Evolutionary conservation across 228 moss, liverwort and hornwort species (phyloP).

Genomic region (Sphagnum fallax): DNA sequence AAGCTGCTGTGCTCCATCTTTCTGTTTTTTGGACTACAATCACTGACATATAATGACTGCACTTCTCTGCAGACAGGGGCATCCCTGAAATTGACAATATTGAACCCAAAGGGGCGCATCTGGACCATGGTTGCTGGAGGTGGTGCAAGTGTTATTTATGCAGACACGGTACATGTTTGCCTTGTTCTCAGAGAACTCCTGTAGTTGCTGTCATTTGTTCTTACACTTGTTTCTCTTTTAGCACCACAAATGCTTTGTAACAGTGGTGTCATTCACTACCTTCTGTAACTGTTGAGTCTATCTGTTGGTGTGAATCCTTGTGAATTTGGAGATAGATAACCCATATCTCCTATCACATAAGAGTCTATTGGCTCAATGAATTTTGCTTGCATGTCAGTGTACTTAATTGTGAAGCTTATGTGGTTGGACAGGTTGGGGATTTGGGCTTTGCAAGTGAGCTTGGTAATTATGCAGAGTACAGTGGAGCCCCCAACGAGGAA

Average conservation of each 20-base stretch:
- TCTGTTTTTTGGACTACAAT: too few relatives aligned
- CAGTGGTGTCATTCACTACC: not conserved
- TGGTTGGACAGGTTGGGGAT: conserved; percentile 67
- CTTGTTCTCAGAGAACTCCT: too few relatives aligned
- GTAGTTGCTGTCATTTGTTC: too few relatives aligned
- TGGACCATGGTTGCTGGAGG: conserved; percentile 99
- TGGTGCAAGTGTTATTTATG: conserved; percentile 97
- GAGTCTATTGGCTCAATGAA: too few relatives aligned
- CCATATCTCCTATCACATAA: too few relatives aligned
- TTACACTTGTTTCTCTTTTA: too few relatives aligned
- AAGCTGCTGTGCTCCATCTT: too few relatives aligned
- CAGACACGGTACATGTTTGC: conserved; percentile 64
- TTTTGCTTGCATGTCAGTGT: too few relatives aligned
- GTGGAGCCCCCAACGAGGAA: conserved; percentile 96
- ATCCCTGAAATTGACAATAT: conserved; percentile 90
- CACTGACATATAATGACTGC: too few relatives aligned
- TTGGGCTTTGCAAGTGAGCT: conserved; percentile 91
- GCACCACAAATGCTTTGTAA: too few relatives aligned
- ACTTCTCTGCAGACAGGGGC: conserved; percentile 74
- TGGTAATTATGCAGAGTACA: conserved; percentile 97
- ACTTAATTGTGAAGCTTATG: too few relatives aligned
- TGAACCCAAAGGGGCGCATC: conserved; percentile 93
- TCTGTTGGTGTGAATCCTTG: not conserved
- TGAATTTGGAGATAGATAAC: too few relatives aligned
- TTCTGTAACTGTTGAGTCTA: not conserved